Evolutionary conservation across 768 basidiomycete species (phyloP), one percentile per base, ranked within the genome.

Genomic region (Trametes coccinea): DNA sequence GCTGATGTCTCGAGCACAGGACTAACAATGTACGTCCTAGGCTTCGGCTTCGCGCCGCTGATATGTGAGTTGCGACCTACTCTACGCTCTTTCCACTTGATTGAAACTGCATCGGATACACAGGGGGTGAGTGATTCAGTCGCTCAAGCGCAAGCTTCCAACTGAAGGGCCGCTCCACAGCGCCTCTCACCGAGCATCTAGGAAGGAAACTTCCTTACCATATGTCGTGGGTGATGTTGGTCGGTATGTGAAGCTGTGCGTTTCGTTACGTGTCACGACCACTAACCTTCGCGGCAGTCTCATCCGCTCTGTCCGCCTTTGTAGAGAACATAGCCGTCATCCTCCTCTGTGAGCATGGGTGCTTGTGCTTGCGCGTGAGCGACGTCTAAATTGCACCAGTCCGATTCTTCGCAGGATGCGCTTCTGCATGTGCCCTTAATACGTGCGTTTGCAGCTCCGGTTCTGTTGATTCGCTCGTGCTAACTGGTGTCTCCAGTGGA

Each of bases 11-110:
- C 65, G 31, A 70, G 65, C 37, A 45, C 60, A 11, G 69, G 69
- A 2, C 56, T 70, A 1, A 70, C 63, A n/a, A 39, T 70, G 27
- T 68, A 70, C 44, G 63, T 70, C 2, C 50, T 70, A 4, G 69
- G 69, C 7, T 68, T 70, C 39, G 63, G 57, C 22, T 40, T 65
- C 14, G 68, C 62, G 0, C 68, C 68, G 11, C 53, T 65, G 2
- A 22, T 69, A 4, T 69, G 68, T 69, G 37, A 16, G 68, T 54
- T 22, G 4, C 60, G 11, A 49, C 22, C 8, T 31, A 13, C 11
- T 16, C 33, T 37, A 27, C 41, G 39, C 46, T 41, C n/a, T 30
- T 45, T 45, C 48, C 22, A 22, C 22, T 22, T 22, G 22, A 22
- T 22, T 22, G 22, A 22, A 22, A 22, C 22, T 22, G 22, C 22